Percentiles rank a stretch among this genome's conserved stretches.
phyloP scores from a whole-genome alignment of 257 asterid species.

The Solanum bulbocastanum region DNA sequence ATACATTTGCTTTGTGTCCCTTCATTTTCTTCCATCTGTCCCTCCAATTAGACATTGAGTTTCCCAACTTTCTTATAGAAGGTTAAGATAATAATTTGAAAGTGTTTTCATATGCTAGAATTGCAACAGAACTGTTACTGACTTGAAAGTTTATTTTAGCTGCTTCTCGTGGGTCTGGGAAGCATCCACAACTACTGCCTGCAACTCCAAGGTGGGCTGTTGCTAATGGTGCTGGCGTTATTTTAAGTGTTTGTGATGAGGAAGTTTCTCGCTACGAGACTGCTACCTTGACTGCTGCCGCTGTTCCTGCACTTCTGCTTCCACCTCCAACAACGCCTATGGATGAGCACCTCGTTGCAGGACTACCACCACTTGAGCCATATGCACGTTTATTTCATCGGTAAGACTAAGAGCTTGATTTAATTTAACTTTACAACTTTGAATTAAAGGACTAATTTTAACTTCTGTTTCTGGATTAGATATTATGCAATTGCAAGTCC shows the following conservation, averaged over 20 bases:
- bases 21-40: neutral
- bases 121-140: neutral
- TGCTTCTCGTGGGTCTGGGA: constrained; percentile 95
- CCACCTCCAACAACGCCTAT: constrained; percentile 97
- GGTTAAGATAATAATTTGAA: neutral
- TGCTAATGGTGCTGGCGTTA: constrained; percentile 99
- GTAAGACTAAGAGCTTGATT: constrained; percentile 14
- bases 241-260: constrained; percentile 95
- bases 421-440: neutral
- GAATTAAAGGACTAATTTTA: neutral
- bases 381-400: constrained; percentile 94
- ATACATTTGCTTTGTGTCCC: neutral
- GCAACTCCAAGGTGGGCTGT: constrained; percentile 99
- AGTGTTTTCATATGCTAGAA: neutral
- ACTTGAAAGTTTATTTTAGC: constrained; percentile 33
- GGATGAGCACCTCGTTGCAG: constrained; percentile 99
- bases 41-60: neutral
- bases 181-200: constrained; percentile 95
- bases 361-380: constrained; percentile 98
- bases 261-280: constrained; percentile 98
- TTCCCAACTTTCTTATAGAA: neutral
- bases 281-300: constrained; percentile 89
- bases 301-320: constrained; percentile 98
- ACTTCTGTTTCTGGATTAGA: constrained; percentile 28
- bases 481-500: constrained; percentile 99